Evolutionary conservation across 2,329 filamentous ascomycete genomes (phyloP).

Genomic region (Botrytis deweyae): DNA sequence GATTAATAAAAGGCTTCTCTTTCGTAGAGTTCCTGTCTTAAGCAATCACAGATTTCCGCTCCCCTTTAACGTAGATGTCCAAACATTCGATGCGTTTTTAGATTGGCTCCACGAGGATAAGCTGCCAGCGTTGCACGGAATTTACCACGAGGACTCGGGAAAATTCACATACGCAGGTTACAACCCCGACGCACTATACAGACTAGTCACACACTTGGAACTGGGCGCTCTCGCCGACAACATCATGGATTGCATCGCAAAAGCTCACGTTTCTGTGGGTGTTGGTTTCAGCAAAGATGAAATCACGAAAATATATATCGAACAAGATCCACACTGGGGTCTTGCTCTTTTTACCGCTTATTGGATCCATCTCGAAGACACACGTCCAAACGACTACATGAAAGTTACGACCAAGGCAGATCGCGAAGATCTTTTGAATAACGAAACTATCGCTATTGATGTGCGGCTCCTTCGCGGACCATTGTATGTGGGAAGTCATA

Average conservation of each 20-base stretch:
- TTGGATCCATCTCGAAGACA: not conserved
- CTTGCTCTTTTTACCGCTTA: not conserved
- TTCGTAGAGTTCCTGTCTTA: not conserved
- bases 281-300: not conserved
- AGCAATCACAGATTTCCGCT: accelerated
- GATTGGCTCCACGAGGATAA: not conserved
- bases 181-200: not conserved
- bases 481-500: not conserved
- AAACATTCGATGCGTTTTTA: not conserved
- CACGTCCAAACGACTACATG: not conserved
- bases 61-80: accelerated
- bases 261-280: not conserved
- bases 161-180: not conserved
- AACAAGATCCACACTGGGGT: accelerated
- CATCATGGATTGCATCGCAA: not conserved
- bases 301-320: not conserved
- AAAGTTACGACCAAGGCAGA: not conserved
- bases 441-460: accelerated
- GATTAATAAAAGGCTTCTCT: not conserved
- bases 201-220: accelerated
- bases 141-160: not conserved
- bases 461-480: accelerated
- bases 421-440: not conserved
- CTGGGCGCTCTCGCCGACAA: not conserved
- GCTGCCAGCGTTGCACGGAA: not conserved